Conservation (phyloP, 139 green algal genomes). For the Axilococcus clingmanii region DNA sequence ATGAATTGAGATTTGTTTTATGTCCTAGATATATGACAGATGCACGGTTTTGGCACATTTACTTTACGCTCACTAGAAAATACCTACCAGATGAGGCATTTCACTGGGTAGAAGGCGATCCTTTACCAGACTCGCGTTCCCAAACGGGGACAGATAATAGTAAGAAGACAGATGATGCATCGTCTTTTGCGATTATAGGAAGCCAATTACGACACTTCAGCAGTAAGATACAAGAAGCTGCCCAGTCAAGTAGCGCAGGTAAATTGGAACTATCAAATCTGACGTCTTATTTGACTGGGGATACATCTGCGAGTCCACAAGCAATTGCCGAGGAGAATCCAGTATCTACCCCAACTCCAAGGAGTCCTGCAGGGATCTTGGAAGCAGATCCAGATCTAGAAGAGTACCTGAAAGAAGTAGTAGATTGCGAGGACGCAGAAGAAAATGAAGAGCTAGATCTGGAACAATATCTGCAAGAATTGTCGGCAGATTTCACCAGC, state of each 20-base stretch:
- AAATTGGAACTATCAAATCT: slow-evolving; percentile 9
- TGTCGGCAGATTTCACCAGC: slow-evolving; percentile 19
- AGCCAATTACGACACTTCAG: slow-evolving; percentile 16
- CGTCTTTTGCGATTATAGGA: slow-evolving; percentile 12
- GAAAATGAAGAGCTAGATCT: slow-evolving; percentile 38
- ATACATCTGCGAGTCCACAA: neutral
- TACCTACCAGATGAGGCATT: slow-evolving; percentile 26
- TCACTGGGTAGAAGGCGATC: slow-evolving; percentile 7
- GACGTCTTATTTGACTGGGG: neutral
- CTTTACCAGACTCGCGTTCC: slow-evolving; percentile 7
- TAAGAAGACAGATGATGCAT: neutral
- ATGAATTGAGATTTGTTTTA: slow-evolving; percentile 73
- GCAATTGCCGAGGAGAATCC: slow-evolving; percentile 1
- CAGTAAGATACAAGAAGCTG: slow-evolving; percentile 14
- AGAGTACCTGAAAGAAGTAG: slow-evolving; percentile 38
- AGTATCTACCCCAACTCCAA: neutral
- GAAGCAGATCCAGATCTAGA: slow-evolving; percentile 46
- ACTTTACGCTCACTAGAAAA: slow-evolving; percentile 49
- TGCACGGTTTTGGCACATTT: slow-evolving; percentile 70
- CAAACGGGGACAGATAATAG: too few relatives aligned
- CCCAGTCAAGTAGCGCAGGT: neutral
- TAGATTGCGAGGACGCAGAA: slow-evolving; percentile 10
- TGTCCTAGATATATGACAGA: slow-evolving; percentile 72
- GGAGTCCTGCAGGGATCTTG: slow-evolving; percentile 11
- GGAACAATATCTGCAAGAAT: slow-evolving; percentile 46